phyloP scores from a whole-genome alignment of 805 yeast genomes.

The Ogataea neopini region DNA sequence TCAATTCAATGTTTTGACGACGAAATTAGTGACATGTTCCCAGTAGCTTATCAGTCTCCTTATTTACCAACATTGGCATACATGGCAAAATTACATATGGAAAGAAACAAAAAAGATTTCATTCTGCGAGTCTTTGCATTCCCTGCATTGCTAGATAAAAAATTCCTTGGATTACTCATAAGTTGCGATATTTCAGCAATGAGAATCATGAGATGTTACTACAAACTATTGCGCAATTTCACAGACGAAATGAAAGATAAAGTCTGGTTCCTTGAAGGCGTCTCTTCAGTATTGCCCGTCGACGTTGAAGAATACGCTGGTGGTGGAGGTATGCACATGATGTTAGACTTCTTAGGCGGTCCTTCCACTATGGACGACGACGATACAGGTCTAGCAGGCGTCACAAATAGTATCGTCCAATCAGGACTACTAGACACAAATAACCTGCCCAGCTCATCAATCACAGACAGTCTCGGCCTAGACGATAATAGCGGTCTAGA shows the following conservation, averaged over 20 bases:
- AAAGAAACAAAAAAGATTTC: constrained; percentile 81
- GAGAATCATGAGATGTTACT: constrained; percentile 89
- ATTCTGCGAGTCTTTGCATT: constrained; percentile 86
- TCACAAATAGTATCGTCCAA: constrained; percentile 44
- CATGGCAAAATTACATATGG: constrained; percentile 78
- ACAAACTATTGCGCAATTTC: constrained; percentile 75
- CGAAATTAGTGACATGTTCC: constrained; percentile 81
- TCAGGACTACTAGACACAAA: constrained; percentile 52
- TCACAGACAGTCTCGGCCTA: constrained; percentile 46
- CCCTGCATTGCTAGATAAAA: constrained; percentile 86
- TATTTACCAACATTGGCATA: constrained; percentile 86
- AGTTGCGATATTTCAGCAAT: constrained; percentile 85
- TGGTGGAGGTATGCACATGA: constrained; percentile 91
- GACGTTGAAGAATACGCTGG: constrained; percentile 91
- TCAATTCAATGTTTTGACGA: constrained; percentile 81
- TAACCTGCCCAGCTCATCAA: constrained; percentile 54
- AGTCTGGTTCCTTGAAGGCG: constrained; percentile 95
- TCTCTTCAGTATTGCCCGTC: constrained; percentile 81
- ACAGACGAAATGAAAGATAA: constrained; percentile 84
- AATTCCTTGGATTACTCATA: constrained; percentile 73
- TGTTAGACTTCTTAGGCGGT: constrained; percentile 84
- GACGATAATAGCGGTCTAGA: constrained; percentile 53
- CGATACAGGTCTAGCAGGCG: constrained; percentile 42
- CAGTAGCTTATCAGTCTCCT: constrained; percentile 80
- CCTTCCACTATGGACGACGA: constrained; percentile 38